A percentile compares a stretch with the other conserved stretches of the same genome.
Conservation (phyloP, 1,284 basidiomycete genomes). For the Cryptococcus wingfieldii region DNA sequence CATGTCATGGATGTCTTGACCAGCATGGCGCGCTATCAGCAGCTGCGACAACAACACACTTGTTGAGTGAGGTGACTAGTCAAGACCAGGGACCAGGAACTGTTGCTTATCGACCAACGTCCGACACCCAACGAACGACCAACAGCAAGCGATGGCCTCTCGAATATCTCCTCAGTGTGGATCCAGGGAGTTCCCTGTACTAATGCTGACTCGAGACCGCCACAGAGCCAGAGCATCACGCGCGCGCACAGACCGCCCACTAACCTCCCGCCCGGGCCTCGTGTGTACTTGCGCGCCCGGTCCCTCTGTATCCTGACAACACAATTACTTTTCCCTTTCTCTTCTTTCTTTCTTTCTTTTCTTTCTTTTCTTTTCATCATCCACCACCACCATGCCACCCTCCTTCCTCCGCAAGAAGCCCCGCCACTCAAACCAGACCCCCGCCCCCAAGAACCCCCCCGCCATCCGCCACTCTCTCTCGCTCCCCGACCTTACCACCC, state of each 20-base stretch:
- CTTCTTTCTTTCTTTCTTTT: neutral
- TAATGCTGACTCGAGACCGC: neutral
- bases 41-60: neutral
- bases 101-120: too few relatives aligned
- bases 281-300: neutral
- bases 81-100: too few relatives aligned
- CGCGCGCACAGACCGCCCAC: neutral
- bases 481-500: conserved; percentile 35
- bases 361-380: neutral
- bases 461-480: conserved; percentile 30
- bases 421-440: conserved; percentile 1
- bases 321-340: neutral
- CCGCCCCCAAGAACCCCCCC: conserved; percentile 32
- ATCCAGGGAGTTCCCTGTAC: neutral
- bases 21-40: too few relatives aligned
- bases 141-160: too few relatives aligned
- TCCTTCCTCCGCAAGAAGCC: conserved; percentile 11
- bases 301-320: neutral
- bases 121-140: too few relatives aligned
- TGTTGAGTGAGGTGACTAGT: neutral
- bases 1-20: too few relatives aligned
- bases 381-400: conserved; percentile 4
- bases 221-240: too few relatives aligned
- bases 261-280: neutral
- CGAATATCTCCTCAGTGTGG: too few relatives aligned